These are phyloP conservation scores for Zygosaccharomyces bailii DNA, from an alignment of 805 yeast species.

Conservation along the genomic window DNA sequence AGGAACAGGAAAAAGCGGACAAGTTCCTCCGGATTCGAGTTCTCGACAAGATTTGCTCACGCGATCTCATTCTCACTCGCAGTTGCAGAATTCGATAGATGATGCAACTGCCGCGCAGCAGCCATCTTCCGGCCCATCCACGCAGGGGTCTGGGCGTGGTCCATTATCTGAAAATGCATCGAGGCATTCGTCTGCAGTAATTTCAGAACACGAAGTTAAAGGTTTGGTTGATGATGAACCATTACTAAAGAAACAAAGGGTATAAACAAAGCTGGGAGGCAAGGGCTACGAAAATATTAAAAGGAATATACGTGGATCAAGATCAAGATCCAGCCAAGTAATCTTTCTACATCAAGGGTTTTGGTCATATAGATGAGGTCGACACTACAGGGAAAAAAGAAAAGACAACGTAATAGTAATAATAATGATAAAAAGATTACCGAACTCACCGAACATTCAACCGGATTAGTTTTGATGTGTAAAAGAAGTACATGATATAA, in stretches of 20 bases:
- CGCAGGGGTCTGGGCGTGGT: conserved; percentile 10
- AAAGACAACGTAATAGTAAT: not conserved
- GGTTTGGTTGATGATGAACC: conserved; percentile 19
- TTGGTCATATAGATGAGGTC: not conserved
- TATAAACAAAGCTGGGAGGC: conserved; percentile 3
- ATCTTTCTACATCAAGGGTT: not conserved
- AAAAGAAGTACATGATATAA: not conserved
- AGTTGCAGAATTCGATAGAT: conserved; percentile 8
- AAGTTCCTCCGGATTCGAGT: not conserved
- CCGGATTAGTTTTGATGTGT: conserved; percentile 3
- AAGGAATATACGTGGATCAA: not conserved
- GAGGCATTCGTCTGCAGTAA: conserved; percentile 13
- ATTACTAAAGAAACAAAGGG: conserved; percentile 18
- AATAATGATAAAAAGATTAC: not conserved
- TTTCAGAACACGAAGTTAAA: conserved; percentile 17
- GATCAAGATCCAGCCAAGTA: too few relatives aligned
- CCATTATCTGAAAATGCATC: conserved; percentile 13
- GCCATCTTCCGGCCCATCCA: conserved; percentile 10
- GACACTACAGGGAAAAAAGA: not conserved
- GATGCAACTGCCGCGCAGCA: conserved; percentile 3
- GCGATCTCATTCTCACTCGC: conserved; percentile 12
- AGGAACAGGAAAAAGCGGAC: not conserved
- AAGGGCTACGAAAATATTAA: not conserved
- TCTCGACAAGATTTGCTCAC: conserved; percentile 6
- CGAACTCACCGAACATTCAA: not conserved